Conservation (phyloP, 805 yeast species). For the Clavispora fructus region DNA sequence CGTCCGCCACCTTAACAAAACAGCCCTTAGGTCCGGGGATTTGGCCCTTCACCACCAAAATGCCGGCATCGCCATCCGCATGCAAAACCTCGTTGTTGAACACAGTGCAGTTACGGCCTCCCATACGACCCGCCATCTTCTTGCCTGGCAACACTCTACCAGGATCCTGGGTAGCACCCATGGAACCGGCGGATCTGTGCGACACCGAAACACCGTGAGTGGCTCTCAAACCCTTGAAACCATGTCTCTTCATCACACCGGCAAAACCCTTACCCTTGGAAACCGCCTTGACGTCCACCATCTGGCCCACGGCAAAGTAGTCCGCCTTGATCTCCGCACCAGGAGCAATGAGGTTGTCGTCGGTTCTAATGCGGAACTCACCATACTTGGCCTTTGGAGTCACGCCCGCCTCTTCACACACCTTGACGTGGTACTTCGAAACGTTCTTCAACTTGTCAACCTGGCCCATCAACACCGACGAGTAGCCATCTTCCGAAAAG, state of each 20-base stretch:
- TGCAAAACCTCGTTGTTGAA: conserved; percentile 74
- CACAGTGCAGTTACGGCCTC: conserved; percentile 66
- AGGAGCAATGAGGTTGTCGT: conserved; percentile 59
- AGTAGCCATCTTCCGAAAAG: conserved; percentile 67
- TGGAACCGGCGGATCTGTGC: conserved; percentile 96
- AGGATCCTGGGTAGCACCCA: conserved; percentile 92
- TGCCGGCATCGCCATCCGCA: conserved; percentile 76
- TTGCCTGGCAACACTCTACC: conserved; percentile 95
- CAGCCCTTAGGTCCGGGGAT: conserved; percentile 86
- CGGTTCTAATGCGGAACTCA: conserved; percentile 76
- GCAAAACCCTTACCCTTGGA: conserved; percentile 95
- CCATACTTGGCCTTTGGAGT: conserved; percentile 73
- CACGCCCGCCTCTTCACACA: conserved; percentile 71
- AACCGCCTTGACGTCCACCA: conserved; percentile 71
- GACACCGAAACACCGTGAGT: conserved; percentile 93
- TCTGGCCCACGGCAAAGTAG: conserved; percentile 78
- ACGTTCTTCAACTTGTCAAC: conserved; percentile 66
- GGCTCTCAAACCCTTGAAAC: conserved; percentile 83
- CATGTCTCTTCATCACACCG: conserved; percentile 96
- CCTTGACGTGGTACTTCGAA: conserved; percentile 57
- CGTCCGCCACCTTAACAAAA: conserved; percentile 71
- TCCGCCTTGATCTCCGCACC: conserved; percentile 81
- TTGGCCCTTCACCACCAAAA: conserved; percentile 79
- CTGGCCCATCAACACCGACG: conserved; percentile 82
- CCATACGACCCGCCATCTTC: conserved; percentile 98